A percentile compares a stretch with the other conserved stretches of the same genome.
Evolutionary conservation across 2,329 filamentous ascomycete genomes (phyloP).

Genomic region (Colletotrichum sp.): DNA sequence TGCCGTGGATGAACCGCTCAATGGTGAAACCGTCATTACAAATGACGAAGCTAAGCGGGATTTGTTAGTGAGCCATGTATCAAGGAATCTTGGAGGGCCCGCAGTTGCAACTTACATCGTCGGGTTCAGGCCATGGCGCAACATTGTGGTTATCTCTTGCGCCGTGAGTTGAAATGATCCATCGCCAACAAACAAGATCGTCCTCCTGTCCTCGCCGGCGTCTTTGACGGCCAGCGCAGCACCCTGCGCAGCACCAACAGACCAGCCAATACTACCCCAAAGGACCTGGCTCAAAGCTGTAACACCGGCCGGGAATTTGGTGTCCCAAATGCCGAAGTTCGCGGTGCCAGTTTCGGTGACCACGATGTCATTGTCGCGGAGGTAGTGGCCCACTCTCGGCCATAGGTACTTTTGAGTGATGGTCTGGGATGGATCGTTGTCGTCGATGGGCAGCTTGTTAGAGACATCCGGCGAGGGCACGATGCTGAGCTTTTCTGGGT

Average conservation of each 20-base stretch:
- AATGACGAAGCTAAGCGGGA: conserved; percentile 69
- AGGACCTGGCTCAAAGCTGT: conserved; percentile 81
- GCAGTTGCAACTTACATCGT: conserved; percentile 66
- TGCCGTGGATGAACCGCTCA: conserved; percentile 86
- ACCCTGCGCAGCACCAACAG: conserved; percentile 61
- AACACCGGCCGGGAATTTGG: conserved; percentile 78
- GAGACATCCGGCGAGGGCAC: conserved; percentile 56
- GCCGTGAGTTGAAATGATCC: conserved; percentile 85
- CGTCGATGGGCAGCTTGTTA: conserved; percentile 49
- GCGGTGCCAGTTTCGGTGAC: conserved; percentile 88
- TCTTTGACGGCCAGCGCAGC: conserved; percentile 80
- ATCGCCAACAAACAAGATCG: conserved; percentile 87
- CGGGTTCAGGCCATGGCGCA: conserved; percentile 73
- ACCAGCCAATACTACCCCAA: conserved; percentile 70
- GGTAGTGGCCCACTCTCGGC: conserved; percentile 75
- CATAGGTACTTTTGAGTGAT: conserved; percentile 80
- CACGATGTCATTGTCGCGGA: conserved; percentile 75
- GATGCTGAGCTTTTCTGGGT: conserved; percentile 61
- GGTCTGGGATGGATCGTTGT: conserved; percentile 38
- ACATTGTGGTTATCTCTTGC: conserved; percentile 85
- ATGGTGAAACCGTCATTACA: conserved; percentile 91
- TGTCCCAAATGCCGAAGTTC: conserved; percentile 89
- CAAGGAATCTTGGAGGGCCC: not conserved
- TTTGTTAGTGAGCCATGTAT: conserved; percentile 22
- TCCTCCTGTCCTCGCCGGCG: conserved; percentile 60